Evolutionary conservation across 495 filamentous ascomycete species (phyloP).

Genomic region (Tuber microsphaerosporum): DNA sequence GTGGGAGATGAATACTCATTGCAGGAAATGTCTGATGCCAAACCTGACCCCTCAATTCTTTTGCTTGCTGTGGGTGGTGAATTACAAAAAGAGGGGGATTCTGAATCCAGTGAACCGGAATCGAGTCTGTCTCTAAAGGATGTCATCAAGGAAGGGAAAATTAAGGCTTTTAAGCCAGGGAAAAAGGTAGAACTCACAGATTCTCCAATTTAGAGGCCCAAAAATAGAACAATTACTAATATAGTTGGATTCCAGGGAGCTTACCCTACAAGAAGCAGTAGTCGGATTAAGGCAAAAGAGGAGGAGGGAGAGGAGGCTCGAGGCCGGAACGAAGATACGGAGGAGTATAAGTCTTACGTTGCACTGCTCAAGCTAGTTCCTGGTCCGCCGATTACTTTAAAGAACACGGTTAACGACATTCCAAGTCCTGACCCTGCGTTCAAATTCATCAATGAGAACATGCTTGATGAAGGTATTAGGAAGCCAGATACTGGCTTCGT

Average conservation of each 20-base stretch:
- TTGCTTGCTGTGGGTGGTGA: neutral
- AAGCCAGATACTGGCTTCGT: neutral
- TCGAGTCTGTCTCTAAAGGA: neutral
- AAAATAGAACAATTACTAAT: neutral
- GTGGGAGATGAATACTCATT: neutral
- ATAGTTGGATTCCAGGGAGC: neutral
- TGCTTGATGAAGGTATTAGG: neutral
- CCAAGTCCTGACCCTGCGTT: neutral
- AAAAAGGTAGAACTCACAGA: neutral
- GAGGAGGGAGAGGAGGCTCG: neutral
- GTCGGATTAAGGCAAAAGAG: neutral
- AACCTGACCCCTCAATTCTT: neutral
- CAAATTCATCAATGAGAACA: neutral
- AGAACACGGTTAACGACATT: neutral
- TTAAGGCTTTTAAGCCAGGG: neutral
- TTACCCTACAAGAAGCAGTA: neutral
- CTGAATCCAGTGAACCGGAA: neutral
- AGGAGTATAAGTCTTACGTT: neutral
- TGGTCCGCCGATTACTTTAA: neutral
- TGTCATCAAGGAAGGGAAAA: neutral
- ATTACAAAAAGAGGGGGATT: neutral
- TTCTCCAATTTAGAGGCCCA: neutral
- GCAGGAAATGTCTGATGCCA: neutral
- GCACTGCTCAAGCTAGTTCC: neutral
- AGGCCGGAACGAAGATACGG: neutral